Percentiles rank a stretch among this genome's conserved stretches.
These are phyloP conservation scores for Aspergillus quadrilineatus DNA, from an alignment of 2,329 filamentous ascomycete genomes.

Conservation along the genomic window DNA sequence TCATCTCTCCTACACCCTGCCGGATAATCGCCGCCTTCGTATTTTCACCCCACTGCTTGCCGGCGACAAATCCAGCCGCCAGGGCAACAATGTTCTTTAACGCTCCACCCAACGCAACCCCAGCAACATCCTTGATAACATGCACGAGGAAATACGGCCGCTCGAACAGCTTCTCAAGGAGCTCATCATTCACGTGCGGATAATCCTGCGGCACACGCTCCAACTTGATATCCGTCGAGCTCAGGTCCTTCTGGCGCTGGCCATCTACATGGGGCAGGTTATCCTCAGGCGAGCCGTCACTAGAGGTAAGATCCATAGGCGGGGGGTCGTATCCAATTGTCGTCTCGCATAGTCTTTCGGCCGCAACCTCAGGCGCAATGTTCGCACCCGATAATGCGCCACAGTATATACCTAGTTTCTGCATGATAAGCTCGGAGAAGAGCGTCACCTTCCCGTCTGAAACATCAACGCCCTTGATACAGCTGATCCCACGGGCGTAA, in stretches of 20 bases:
- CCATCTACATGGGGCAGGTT: slow-evolving; percentile 38
- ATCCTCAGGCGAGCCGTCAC: slow-evolving; percentile 46
- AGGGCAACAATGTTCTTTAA: slow-evolving; percentile 93
- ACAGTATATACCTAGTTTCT: slow-evolving; percentile 85
- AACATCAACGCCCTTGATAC: slow-evolving; percentile 93
- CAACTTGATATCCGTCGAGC: slow-evolving; percentile 64
- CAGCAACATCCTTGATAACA: slow-evolving; percentile 66
- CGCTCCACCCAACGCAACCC: slow-evolving; percentile 66
- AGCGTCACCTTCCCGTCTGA: slow-evolving; percentile 76
- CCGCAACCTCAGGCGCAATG: slow-evolving; percentile 85
- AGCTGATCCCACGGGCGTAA: slow-evolving; percentile 84
- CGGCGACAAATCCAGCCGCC: slow-evolving; percentile 87
- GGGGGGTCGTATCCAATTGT: slow-evolving; percentile 92
- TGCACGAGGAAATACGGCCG: slow-evolving; percentile 92
- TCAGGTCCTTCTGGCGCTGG: slow-evolving; percentile 62
- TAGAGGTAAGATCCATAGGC: slow-evolving; percentile 72
- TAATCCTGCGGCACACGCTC: slow-evolving; percentile 73
- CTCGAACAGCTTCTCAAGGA: slow-evolving; percentile 80
- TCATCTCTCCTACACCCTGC: slow-evolving; percentile 86
- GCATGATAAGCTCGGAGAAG: slow-evolving; percentile 86
- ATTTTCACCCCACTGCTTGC: slow-evolving; percentile 91
- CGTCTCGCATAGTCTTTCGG: slow-evolving; percentile 91
- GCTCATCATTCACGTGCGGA: slow-evolving; percentile 74
- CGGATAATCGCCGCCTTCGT: slow-evolving; percentile 94
- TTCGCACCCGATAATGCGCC: slow-evolving; percentile 90